Percentiles rank a stretch among this genome's conserved stretches.
These are phyloP conservation scores for Exophiala bonariae DNA, from an alignment of 2,329 filamentous ascomycete species.

Conservation along the genomic window DNA sequence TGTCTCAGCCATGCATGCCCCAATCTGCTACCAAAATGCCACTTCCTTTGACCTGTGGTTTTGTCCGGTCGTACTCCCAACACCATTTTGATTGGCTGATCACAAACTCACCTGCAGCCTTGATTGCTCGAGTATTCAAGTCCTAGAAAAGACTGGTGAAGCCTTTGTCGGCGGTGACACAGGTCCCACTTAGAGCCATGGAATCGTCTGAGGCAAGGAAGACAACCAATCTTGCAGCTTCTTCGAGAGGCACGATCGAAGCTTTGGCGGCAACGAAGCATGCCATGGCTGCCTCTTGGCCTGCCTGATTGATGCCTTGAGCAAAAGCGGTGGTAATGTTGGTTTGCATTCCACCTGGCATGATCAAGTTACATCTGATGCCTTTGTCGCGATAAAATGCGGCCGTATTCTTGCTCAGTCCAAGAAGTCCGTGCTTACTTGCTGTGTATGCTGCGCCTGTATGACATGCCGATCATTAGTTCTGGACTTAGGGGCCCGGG, in stretches of 20 bases:
- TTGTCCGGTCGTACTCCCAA: no score
- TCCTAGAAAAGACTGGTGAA: neutral
- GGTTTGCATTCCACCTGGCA: conserved; percentile 57
- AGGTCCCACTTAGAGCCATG: neutral
- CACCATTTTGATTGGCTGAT: no score
- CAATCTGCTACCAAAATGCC: no score
- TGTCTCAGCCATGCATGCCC: no score
- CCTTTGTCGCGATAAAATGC: conserved; percentile 56
- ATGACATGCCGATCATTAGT: neutral
- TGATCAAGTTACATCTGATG: conserved; percentile 53
- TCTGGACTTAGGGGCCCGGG: no score
- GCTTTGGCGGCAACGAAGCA: neutral
- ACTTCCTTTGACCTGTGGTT: no score
- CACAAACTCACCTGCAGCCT: no score
- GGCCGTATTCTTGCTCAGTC: conserved; percentile 59
- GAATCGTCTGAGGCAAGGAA: neutral
- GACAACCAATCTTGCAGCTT: neutral
- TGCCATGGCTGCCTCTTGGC: neutral
- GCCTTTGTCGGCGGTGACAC: neutral
- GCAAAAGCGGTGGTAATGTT: conserved; percentile 44
- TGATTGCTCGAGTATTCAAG: no score
- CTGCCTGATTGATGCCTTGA: neutral
- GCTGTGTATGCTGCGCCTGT: conserved; percentile 53
- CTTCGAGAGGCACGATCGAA: neutral
- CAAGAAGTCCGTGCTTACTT: conserved; percentile 55